Base-by-base conservation (phyloP, 306 rosid genomes). In the Lablab purpureus region DNA sequence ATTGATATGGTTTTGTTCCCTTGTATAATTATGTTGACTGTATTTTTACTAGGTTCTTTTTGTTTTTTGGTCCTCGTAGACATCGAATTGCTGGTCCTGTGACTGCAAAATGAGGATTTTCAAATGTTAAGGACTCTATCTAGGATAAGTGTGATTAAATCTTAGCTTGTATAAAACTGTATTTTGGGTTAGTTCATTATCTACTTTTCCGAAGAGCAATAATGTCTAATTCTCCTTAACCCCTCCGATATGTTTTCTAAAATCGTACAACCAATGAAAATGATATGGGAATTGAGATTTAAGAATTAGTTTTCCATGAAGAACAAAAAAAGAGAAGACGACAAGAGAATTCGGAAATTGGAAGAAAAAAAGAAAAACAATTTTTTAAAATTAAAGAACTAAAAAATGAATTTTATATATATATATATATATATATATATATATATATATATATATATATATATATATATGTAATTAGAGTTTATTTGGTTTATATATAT, bases 1-100 rank as follows among this genome's bases (percentile, higher is more conserved):
- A 32, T 60, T 32, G 59, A 54, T 27, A 22, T 59, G 77, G 19
- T 67, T 32, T 75, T 56, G 75, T 67, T 32, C 74, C 51, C 43
- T n/a, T 68, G 49, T 75, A 71, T 60, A 25, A 59, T 25, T 17
- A 25, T 41, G 27, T 27, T 27, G 34, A 55, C 6, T 52, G 49
- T 72, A 43, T 55, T 4, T 9, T 23, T 41, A 52, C 74, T 30
- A 32, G 27, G 75, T 28, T 30, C 76, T 41, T 45, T 21, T 30
- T 27, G 60, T 34, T 43, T 7, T 19, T 67, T 67, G 19, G 19
- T 43, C 22, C 34, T 45, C 13, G 15, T 19, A 21, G 12, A 5
- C 6, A 67, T 18, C 18, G 6, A 43, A 67, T 47, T 13, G 59
- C 43, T 27, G 7, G 14, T 30, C 18, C 18, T 15, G 59, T 71